Evolutionary conservation across 108 stramenopile species (phyloP), one percentile per base, ranked within the genome.

Genomic region (Stephanodiscus triporus): DNA sequence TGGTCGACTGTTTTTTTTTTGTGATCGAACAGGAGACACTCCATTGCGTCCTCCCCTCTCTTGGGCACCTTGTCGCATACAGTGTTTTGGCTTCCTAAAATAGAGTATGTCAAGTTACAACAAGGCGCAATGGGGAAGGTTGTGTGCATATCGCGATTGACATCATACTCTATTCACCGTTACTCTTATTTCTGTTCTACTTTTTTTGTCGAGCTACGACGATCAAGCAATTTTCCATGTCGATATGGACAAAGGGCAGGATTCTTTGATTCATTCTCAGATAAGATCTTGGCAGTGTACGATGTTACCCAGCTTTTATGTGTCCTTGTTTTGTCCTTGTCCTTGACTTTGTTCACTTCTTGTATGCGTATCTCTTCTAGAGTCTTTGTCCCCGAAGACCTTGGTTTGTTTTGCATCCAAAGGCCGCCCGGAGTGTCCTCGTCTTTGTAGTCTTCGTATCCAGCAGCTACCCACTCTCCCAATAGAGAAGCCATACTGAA

Each of bases 11-110:
- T n/a, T n/a, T n/a, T n/a, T n/a, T n/a, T n/a, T n/a, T n/a, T n/a
- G n/a, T n/a, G n/a, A n/a, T n/a, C 93, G 80, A 78, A 83, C 10
- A 95, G 70, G 30, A 95, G 64, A 70, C 75, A 76, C 47, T 84
- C 82, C 17, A 85, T 88, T 6, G 79, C 61, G 69, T 89, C 88
- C 29, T 63, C 56, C 24, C 82, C 84, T 29, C 84, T 73, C 42
- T 67, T 70, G 0, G 76, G 80, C 1, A 68, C 63, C 48, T 55
- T 51, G 3, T 76, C 80, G n/a, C n/a, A n/a, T n/a, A n/a, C n/a
- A n/a, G n/a, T n/a, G n/a, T n/a, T n/a, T n/a, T n/a, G n/a, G n/a
- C n/a, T n/a, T n/a, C n/a, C n/a, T n/a, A n/a, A n/a, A n/a, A n/a
- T n/a, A n/a, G n/a, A n/a, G n/a, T n/a, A n/a, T n/a, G n/a, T n/a